Base-by-base conservation (phyloP, 805 yeast species). In the Spathaspora passalidarum region DNA sequence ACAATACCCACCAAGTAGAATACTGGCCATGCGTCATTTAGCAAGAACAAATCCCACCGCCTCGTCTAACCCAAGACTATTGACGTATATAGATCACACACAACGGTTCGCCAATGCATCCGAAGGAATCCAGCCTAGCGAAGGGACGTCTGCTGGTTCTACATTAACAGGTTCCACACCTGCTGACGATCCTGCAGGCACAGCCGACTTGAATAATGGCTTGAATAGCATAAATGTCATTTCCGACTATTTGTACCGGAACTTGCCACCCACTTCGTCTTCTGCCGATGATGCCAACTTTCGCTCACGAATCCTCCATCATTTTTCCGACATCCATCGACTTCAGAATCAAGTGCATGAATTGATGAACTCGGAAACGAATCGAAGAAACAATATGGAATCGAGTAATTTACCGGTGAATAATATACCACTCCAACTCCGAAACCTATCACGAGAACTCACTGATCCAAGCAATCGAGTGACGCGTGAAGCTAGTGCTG, bases 221-320 rank as follows among this genome's bases (percentile, higher is more conserved):
- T 42, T 45, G 32, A 45, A 45, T 17, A 29, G 36, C 17, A 20
- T 45, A 22, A 45, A 45, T 38, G 8, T 45, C 6, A 34, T 45
- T 6, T 41, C 48, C 2, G 48, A 42, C 9, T 42, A 41, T 18
- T 38, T 45, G 40, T 41, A 37, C 32, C 21, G 48, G n/a, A 42
- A 41, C 17, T n/a, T 45, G 21, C 41, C 37, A 9, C 26, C 38
- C 13, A 11, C 42, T 2, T 20, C 34, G 29, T 26, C 39, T 17
- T 32, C 39, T 19, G 47, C 40, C 14, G 29, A 46, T 3, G 34
- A 29, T 29, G 34, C 14, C 14, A 43, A 40, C 32, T 47, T 47
- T 20, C 29, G 49, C 16, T 47, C 49, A 32, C 38, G 49, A 17
- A 43, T 47, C 3, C 32, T 47, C 2, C 47, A 38, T n/a, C 49